Base-by-base conservation (phyloP, 345 rosid species). In the Eucalyptus curtisii region DNA sequence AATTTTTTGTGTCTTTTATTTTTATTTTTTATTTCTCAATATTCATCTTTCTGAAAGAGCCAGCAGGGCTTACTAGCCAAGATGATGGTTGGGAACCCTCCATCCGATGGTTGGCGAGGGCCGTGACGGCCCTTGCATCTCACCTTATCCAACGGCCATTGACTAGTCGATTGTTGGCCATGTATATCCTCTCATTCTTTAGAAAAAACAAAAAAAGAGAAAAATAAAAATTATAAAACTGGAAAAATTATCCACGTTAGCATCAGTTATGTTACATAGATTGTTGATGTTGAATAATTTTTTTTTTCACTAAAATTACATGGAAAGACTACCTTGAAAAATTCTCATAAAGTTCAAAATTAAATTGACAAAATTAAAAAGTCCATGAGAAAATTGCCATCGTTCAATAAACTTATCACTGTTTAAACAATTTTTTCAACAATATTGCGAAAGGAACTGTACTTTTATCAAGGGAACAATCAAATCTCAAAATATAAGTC, bases 241-340 rank as follows among this genome's bases (percentile, higher is more conserved):
- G 5, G 1, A 37, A 76, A 76, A 76, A 37, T 40, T 4, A 2
- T 76, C 1, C 8, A 37, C 5, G 0, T 76, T 25, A 37, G 1
- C 4, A 4, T 11, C 0, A 5, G 0, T 3, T 17, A 17, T 33
- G 44, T 3, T 13, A 33, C 6, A 3, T 8, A 3, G 2, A 33
- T 9, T 10, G 7, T 3, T 19, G 8, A 22, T 2, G 7, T 37
- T 71, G 25, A 33, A 37, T 71, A 7, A 17, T 52, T 19, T 7
- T 7, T 19, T 71, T 20, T 76, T 11, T 11, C 2, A 3, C 13
- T 20, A 76, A 71, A 76, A 37, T 76, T 76, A 22, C 6, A 0
- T 3, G 1, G 7, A 33, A 68, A 68, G 6, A 33, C 37, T 33
- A 33, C 7, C 4, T 68, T 68, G 44, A 0, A 68, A 33, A 3